Evolutionary conservation across 495 filamentous ascomycete genomes (phyloP).

Genomic region (Aspergillus coremiiformis): DNA sequence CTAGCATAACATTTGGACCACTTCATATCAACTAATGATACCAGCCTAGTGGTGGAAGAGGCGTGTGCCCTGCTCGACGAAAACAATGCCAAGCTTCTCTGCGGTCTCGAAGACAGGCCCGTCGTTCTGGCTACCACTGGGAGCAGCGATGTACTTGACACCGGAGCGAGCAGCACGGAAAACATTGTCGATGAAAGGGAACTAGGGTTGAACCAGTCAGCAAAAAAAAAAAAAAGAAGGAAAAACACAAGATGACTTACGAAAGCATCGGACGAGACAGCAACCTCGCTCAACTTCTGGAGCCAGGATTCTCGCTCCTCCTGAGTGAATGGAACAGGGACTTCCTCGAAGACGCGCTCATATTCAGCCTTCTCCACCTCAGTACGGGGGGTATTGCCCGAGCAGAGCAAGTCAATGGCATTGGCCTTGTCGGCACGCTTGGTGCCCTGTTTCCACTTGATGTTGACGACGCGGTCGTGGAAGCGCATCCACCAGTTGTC

Average conservation of each 20-base stretch:
- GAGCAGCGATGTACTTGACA: constrained; percentile 91
- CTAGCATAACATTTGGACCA: background rate
- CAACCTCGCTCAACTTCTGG: constrained; percentile 69
- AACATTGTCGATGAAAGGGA: constrained; percentile 97
- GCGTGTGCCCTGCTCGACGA: constrained; percentile 80
- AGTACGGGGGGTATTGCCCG: constrained; percentile 68
- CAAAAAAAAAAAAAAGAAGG: background rate
- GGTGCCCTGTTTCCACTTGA: constrained; percentile 95
- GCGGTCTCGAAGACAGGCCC: constrained; percentile 81
- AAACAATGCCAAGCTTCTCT: constrained; percentile 82
- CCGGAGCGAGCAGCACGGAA: constrained; percentile 83
- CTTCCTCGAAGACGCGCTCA: constrained; percentile 84
- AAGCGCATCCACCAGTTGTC: constrained; percentile 99
- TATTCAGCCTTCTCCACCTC: constrained; percentile 79
- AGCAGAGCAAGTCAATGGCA: constrained; percentile 90
- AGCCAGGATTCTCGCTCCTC: constrained; percentile 84
- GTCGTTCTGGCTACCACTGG: constrained; percentile 91
- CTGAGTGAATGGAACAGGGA: constrained; percentile 73
- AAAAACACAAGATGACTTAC: constrained; percentile 44
- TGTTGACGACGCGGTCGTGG: constrained; percentile 73
- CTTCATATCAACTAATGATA: background rate
- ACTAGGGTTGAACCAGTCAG: constrained; percentile 40
- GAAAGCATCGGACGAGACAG: constrained; percentile 89
- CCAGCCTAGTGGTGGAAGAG: constrained; percentile 75
- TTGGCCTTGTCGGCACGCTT: constrained; percentile 98